Conservation (phyloP, 768 basidiomycete genomes). For the Amanita polypyramis region DNA sequence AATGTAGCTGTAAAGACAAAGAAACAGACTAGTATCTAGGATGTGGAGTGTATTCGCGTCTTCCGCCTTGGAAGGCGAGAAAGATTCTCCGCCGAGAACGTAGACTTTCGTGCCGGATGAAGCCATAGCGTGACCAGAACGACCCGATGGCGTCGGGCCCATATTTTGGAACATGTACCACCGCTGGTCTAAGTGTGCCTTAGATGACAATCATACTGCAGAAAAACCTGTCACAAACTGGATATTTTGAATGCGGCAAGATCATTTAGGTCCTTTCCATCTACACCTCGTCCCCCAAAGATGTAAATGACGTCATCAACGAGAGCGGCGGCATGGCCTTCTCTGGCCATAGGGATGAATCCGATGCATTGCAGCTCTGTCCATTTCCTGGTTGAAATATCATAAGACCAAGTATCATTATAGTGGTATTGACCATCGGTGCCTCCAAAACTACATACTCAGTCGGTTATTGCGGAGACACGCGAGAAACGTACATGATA, state of each 20-base stretch:
- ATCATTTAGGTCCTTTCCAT: constrained; percentile 92
- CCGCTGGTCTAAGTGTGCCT: constrained; percentile 61
- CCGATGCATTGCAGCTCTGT: constrained; percentile 92
- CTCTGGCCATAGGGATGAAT: constrained; percentile 89
- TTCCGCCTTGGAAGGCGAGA: constrained; percentile 59
- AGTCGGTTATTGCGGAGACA: constrained; percentile 5
- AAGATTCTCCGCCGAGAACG: constrained; percentile 92
- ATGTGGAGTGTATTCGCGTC: constrained; percentile 81
- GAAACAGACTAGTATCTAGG: constrained; percentile 67
- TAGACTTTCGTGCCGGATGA: constrained; percentile 81
- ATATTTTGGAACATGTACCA: constrained; percentile 99
- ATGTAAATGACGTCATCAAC: constrained; percentile 98
- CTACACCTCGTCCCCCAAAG: constrained; percentile 94
- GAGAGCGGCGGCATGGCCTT: constrained; percentile 92
- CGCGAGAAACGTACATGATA: constrained; percentile 46
- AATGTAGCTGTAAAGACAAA: constrained; percentile 5
- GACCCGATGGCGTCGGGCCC: constrained; percentile 88
- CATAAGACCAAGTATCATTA: constrained; percentile 97
- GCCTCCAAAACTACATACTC: constrained; percentile 74
- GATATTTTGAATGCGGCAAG: constrained; percentile 95
- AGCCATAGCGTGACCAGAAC: constrained; percentile 98
- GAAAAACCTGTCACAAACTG: constrained; percentile 46
- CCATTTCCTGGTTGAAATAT: constrained; percentile 73
- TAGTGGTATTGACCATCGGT: constrained; percentile 99
- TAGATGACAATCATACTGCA: constrained; percentile 7